Evolutionary conservation across 1,284 basidiomycete genomes (phyloP), one percentile per base, ranked within the genome.

Genomic region (Caloboletus firmus): DNA sequence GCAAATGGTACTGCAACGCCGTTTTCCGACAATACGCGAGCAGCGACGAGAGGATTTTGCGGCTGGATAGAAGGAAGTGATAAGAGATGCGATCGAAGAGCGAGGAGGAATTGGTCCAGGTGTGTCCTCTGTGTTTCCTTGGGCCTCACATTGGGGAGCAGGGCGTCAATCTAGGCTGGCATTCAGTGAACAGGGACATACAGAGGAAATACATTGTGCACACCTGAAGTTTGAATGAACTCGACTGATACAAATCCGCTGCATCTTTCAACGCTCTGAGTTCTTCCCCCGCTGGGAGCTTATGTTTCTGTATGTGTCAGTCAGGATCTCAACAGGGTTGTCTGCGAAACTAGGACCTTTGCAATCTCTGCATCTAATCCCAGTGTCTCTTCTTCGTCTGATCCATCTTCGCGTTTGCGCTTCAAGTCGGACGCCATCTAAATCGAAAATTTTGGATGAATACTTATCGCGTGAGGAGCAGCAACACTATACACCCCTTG

Each of bases 191-290:
- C 17, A 13, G 12, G 34, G n/a, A 47, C 30, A 30, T 22, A 34
- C n/a, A 8, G 5, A 17, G 6, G 20, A n/a, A 37, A 40, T 20
- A 20, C 5, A 28, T 2, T 40, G 35, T 17, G 62, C 76, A 37
- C 49, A 88, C 89, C 77, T 93, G 88, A 9, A 94, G 77, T 68
- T 92, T 93, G 76, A 97, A 93, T 1, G 93, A 82, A 51, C 82
- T 90, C 0, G 92, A 95, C 62, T 83, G 80, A 67, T 89, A 93
- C 17, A 97, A 76, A 55, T 93, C 87, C 26, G 83, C 78, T 8
- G 93, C 84, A 66, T 92, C 83, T 67, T 87, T 89, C 57, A 94
- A 85, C 7, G 74, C 75, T 55, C 87, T 81, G 45, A 96, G 77
- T 69, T 96, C 93, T 56, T 87, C 79, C 35, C 85, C 84, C 20